Conservation (phyloP, 805 yeast genomes). For the Yamadazyma philogaea region DNA sequence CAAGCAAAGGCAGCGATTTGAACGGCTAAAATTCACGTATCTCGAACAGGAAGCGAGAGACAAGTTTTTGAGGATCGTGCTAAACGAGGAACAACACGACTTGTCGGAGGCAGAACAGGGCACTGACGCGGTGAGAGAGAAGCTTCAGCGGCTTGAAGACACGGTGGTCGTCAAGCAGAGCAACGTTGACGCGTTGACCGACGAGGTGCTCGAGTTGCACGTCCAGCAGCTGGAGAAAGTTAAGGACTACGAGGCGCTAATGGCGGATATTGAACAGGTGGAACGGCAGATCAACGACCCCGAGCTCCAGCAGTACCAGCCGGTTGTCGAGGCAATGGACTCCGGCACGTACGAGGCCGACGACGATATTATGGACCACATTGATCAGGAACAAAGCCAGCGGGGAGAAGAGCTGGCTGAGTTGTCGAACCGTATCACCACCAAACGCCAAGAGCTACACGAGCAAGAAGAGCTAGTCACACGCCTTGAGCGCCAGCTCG, state of each 20-base stretch:
- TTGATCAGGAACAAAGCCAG: slow-evolving; percentile 4
- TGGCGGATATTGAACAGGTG: slow-evolving; percentile 22
- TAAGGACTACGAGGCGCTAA: slow-evolving; percentile 24
- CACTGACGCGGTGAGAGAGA: slow-evolving; percentile 19
- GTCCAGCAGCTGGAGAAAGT: slow-evolving; percentile 22
- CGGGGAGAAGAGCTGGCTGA: not conserved
- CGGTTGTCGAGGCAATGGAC: slow-evolving; percentile 9
- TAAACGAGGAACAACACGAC: slow-evolving; percentile 18
- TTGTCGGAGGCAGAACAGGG: slow-evolving; percentile 20
- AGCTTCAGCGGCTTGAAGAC: slow-evolving; percentile 23
- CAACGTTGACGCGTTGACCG: slow-evolving; percentile 26
- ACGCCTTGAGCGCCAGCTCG: not conserved
- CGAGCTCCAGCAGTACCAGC: slow-evolving; percentile 2
- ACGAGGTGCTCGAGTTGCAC: slow-evolving; percentile 25
- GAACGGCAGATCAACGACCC: slow-evolving; percentile 18
- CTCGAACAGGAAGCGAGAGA: slow-evolving; percentile 72
- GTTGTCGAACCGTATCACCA: not conserved
- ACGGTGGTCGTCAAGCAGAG: slow-evolving; percentile 26
- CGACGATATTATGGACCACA: slow-evolving; percentile 1
- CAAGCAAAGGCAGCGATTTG: slow-evolving; percentile 41
- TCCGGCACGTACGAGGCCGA: slow-evolving; percentile 2
- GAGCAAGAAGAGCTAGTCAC: not conserved
- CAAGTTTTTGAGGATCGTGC: slow-evolving; percentile 54
- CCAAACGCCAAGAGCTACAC: not conserved
- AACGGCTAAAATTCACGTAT: slow-evolving; percentile 60